These are phyloP conservation scores for Hanseniaspora meyeri DNA, from an alignment of 805 yeast species.

Conservation along the genomic window DNA sequence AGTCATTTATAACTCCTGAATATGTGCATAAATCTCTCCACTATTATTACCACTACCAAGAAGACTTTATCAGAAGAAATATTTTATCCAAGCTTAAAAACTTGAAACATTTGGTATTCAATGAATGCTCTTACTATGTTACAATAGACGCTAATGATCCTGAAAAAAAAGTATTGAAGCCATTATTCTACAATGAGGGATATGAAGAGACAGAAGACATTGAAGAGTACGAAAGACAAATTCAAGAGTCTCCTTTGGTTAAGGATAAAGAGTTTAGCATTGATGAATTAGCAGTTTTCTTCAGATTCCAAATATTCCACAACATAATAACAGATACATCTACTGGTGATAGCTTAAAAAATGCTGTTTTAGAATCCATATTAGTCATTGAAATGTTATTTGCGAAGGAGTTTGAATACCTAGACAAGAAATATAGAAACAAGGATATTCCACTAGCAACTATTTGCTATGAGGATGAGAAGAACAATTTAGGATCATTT, in stretches of 20 bases:
- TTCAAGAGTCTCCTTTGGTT: background rate
- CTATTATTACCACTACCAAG: conserved; percentile 14
- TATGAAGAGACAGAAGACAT: conserved; percentile 25
- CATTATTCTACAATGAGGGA: conserved; percentile 28
- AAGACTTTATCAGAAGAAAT: conserved; percentile 16
- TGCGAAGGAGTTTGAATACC: background rate
- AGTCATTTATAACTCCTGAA: conserved; percentile 5
- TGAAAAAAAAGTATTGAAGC: conserved; percentile 25
- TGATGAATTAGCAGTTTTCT: conserved; percentile 11
- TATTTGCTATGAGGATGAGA: background rate
- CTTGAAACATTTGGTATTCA: conserved; percentile 30
- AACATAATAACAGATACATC: conserved; percentile 6
- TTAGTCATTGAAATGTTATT: conserved; percentile 6
- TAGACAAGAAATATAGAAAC: conserved; percentile 3
- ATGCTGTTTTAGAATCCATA: conserved; percentile 6
- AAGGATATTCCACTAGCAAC: conserved; percentile 9
- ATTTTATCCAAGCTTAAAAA: conserved; percentile 27
- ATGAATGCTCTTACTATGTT: conserved; percentile 30
- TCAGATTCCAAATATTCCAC: conserved; percentile 11
- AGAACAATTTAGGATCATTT: conserved; percentile 8
- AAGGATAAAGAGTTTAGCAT: conserved; percentile 1
- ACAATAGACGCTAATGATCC: conserved; percentile 18
- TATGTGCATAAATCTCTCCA: conserved; percentile 7
- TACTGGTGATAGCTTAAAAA: conserved; percentile 5
- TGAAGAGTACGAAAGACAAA: conserved; percentile 5